Evolutionary conservation across 805 yeast species (phyloP).

Genomic region (Candida fluviatilis): DNA sequence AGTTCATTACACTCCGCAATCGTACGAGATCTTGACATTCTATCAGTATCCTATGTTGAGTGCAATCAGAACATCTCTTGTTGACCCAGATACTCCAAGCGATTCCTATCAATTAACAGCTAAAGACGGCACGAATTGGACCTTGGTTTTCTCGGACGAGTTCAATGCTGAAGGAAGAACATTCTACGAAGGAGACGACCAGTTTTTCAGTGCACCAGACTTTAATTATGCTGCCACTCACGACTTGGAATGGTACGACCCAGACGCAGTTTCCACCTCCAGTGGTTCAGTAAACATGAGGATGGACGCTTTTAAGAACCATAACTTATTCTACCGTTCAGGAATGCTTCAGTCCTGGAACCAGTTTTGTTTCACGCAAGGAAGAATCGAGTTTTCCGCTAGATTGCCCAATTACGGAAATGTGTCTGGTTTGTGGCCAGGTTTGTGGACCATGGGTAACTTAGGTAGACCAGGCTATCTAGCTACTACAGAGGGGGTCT

Average conservation of each 20-base stretch:
- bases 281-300: constrained; percentile 31
- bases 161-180: constrained; percentile 42
- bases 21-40: constrained; percentile 45
- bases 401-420: constrained; percentile 32
- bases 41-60: constrained; percentile 34
- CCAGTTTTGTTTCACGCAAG: constrained; percentile 33
- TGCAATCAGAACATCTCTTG: constrained; percentile 31
- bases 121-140: constrained; percentile 31
- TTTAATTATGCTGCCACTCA: constrained; percentile 39
- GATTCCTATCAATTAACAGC: no score
- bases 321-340: constrained; percentile 31
- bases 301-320: constrained; percentile 35
- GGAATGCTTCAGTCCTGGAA: constrained; percentile 41
- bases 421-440: constrained; percentile 38
- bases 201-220: constrained; percentile 39
- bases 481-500: constrained; percentile 34
- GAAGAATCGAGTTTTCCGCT: constrained; percentile 27
- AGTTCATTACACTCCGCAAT: constrained; percentile 18
- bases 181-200: constrained; percentile 42
- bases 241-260: constrained; percentile 43
- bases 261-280: constrained; percentile 37
- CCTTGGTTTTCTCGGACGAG: constrained; percentile 37
- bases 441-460: constrained; percentile 39
- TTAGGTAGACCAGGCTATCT: constrained; percentile 35
- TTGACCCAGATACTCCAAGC: constrained; percentile 43